Conservation (phyloP, 495 filamentous ascomycete genomes). For the Hapsidospora chrysogenum region DNA sequence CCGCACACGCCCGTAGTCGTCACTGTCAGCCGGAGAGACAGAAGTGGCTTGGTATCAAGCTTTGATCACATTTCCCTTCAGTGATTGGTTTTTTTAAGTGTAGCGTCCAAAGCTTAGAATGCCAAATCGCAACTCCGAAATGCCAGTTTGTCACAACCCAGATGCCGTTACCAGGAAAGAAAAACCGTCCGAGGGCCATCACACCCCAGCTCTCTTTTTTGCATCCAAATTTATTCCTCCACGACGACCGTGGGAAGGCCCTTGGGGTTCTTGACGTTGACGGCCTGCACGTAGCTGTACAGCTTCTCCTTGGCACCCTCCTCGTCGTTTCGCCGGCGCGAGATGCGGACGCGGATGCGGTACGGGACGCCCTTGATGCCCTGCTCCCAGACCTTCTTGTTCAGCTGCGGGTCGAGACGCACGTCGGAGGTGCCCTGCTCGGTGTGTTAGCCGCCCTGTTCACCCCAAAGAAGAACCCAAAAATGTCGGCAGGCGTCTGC, state of each 20-base stretch:
- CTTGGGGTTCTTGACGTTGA: conserved; percentile 98
- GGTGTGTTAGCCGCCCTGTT: background rate
- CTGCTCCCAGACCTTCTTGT: conserved; percentile 99
- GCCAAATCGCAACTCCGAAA: conserved; percentile 11
- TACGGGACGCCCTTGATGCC: conserved; percentile 97
- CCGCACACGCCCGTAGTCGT: too few relatives aligned
- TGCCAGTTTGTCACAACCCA: conserved; percentile 25
- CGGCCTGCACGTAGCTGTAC: conserved; percentile 97
- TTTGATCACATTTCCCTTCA: conserved; percentile 5
- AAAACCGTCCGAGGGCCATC: too few relatives aligned
- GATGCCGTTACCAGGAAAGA: conserved; percentile 18
- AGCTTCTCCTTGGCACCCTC: conserved; percentile 97
- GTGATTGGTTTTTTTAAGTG: background rate
- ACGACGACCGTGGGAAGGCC: conserved; percentile 76
- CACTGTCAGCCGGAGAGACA: too few relatives aligned
- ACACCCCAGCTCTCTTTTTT: too few relatives aligned
- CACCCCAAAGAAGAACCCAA: background rate
- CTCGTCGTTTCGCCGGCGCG: conserved; percentile 98
- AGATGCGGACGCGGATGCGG: conserved; percentile 93
- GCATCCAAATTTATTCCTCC: conserved; percentile 37
- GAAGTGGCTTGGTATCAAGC: background rate
- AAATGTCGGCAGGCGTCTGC: background rate
- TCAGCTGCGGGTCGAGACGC: conserved; percentile 91
- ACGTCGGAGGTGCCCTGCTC: conserved; percentile 87
- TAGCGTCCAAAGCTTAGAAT: conserved; percentile 3